Conservation (phyloP, 2,329 filamentous ascomycete genomes). For the Karstenula rhodostoma region DNA sequence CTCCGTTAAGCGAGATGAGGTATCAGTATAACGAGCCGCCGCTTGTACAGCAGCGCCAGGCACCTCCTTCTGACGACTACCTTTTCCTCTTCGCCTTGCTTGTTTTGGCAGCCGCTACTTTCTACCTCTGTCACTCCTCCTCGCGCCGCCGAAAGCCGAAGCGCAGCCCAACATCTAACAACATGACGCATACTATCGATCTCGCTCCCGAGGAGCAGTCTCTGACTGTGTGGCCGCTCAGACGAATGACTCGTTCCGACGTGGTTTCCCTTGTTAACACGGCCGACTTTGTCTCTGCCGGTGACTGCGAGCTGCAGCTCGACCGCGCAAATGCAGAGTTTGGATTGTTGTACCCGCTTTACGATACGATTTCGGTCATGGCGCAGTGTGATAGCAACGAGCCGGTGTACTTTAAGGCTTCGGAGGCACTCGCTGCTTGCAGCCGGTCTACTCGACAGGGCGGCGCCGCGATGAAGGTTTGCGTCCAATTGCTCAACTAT, state of each 20-base stretch:
- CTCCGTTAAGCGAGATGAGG: not conserved
- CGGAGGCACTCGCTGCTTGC: conserved; percentile 21
- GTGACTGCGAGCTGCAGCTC: conserved; percentile 11
- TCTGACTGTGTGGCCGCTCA: conserved; percentile 21
- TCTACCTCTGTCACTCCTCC: too few species aligned
- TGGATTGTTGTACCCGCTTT: conserved; percentile 20
- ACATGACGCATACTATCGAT: not conserved
- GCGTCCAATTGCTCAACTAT: conserved; percentile 20
- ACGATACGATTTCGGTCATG: not conserved
- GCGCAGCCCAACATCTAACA: too few species aligned
- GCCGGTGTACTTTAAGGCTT: conserved; percentile 26
- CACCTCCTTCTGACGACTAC: not conserved
- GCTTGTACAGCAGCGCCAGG: not conserved
- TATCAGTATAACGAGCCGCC: not conserved
- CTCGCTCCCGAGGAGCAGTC: not conserved
- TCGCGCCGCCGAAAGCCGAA: not conserved
- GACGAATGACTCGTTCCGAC: conserved; percentile 17
- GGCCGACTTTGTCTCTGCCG: conserved; percentile 15
- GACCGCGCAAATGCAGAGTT: conserved; percentile 30
- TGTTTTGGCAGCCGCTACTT: not conserved
- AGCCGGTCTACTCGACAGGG: conserved; percentile 11
- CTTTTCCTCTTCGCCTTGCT: not conserved
- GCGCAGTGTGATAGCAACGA: conserved; percentile 21
- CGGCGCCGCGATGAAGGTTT: conserved; percentile 23
- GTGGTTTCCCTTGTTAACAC: not conserved